Evolutionary conservation across 805 yeast species (phyloP).

Genomic region (Candida arabinofermentans): DNA sequence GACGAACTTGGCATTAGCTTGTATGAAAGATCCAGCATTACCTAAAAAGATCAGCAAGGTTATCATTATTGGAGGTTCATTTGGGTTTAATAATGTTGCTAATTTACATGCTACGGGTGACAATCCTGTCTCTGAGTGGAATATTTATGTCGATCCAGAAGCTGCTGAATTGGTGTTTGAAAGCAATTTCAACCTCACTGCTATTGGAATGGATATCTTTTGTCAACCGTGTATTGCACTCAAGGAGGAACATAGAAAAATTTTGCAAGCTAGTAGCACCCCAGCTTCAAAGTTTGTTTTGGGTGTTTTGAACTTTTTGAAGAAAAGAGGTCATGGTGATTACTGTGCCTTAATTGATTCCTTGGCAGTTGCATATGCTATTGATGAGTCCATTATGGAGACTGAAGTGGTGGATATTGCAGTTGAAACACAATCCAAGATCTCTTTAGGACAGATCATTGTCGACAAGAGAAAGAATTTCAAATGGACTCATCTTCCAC

Average conservation of each 20-base stretch:
- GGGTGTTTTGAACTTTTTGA: conserved; percentile 20
- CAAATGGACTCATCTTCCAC: conserved; percentile 22
- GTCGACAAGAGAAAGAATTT: conserved; percentile 27
- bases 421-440: conserved; percentile 22
- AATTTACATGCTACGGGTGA: conserved; percentile 28
- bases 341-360: conserved; percentile 28
- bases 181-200: conserved; percentile 19
- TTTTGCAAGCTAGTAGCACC: conserved; percentile 9
- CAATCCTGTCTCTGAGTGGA: conserved; percentile 28
- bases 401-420: conserved; percentile 19
- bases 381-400: conserved; percentile 21
- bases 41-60: conserved; percentile 19
- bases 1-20: conserved; percentile 24
- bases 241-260: conserved; percentile 9
- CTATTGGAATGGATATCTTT: conserved; percentile 28
- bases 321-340: conserved; percentile 22
- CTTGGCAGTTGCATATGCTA: conserved; percentile 25
- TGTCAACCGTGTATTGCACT: conserved; percentile 26
- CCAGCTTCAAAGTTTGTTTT: conserved; percentile 20
- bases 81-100: conserved; percentile 22
- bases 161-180: conserved; percentile 25
- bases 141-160: conserved; percentile 26
- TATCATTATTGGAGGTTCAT: conserved; percentile 25
- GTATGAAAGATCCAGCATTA: conserved; percentile 22
- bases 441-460: conserved; percentile 23